Conservation (phyloP, 192 early-diverging fungal genomes). For the Linnemannia zychae region DNA sequence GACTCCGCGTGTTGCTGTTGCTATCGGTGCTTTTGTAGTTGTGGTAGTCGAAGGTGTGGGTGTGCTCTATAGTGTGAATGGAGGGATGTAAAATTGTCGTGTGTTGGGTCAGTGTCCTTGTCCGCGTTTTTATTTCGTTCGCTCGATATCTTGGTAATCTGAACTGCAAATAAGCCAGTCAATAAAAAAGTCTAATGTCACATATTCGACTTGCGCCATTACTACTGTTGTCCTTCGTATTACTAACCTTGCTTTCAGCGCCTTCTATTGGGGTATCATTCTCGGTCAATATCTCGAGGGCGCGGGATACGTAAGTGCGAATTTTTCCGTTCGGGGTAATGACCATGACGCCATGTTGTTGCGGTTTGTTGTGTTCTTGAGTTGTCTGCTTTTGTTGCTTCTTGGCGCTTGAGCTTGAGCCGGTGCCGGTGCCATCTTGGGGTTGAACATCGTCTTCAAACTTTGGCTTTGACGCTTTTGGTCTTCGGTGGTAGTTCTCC, state of each 20-base stretch:
- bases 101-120: too few species aligned
- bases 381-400: constrained; percentile 4
- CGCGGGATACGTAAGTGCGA: constrained; percentile 48
- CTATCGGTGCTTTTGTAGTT: neutral
- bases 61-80: constrained; percentile 1
- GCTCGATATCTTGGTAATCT: too few species aligned
- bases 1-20: constrained; percentile 16
- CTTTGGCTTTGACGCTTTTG: constrained; percentile 36
- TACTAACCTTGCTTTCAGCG: neutral
- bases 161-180: too few species aligned
- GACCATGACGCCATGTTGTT: constrained; percentile 48
- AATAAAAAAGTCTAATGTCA: too few species aligned
- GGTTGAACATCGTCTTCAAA: constrained; percentile 33
- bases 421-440: neutral
- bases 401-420: neutral
- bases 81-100: neutral
- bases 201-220: neutral
- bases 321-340: constrained; percentile 48
- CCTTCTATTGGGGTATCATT: neutral
- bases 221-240: neutral
- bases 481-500: constrained; percentile 49
- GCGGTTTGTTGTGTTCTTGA: constrained; percentile 32
- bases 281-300: constrained; percentile 36
- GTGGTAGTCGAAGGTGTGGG: constrained; percentile 10
- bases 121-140: neutral